Conservation (phyloP, 306 rosid species). For the Rosa lucieae region DNA sequence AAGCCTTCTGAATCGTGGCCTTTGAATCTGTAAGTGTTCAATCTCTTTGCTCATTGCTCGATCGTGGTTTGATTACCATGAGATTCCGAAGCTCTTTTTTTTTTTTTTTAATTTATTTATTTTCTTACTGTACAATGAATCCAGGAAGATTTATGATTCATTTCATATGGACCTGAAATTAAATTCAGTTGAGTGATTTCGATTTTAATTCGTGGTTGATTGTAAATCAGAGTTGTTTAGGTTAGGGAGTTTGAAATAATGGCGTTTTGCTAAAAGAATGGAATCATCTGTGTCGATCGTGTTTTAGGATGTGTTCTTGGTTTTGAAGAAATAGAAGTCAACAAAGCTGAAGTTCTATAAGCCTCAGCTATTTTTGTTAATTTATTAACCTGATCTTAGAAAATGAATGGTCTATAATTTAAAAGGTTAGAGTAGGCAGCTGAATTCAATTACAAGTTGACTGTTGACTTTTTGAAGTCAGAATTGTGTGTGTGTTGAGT, state of each 20-base stretch:
- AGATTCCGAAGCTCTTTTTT: neutral
- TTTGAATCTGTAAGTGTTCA: constrained; percentile 38
- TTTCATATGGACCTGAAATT: neutral
- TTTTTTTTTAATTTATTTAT: neutral
- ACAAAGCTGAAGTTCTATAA: neutral
- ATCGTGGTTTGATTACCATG: constrained; percentile 2
- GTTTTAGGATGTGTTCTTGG: neutral
- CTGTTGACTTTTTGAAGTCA: neutral
- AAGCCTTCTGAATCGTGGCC: constrained; percentile 20
- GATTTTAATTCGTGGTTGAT: constrained; percentile 4
- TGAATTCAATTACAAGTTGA: neutral
- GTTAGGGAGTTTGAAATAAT: neutral
- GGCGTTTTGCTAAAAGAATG: neutral
- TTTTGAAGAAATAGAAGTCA: neutral
- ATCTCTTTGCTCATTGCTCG: neutral
- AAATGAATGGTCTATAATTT: neutral
- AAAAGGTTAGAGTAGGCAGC: neutral
- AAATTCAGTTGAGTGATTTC: constrained; percentile 7
- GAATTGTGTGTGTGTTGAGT: constrained; percentile 13
- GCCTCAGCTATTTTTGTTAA: neutral
- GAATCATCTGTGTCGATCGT: neutral
- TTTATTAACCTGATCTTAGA: neutral
- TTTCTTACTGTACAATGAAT: neutral
- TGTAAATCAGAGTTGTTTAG: constrained; percentile 1
- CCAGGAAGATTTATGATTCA: neutral